Evolutionary conservation across 169 alveolate species (phyloP), one percentile per base, ranked within the genome.

Genomic region (Cryptosporidium meleagridis): DNA sequence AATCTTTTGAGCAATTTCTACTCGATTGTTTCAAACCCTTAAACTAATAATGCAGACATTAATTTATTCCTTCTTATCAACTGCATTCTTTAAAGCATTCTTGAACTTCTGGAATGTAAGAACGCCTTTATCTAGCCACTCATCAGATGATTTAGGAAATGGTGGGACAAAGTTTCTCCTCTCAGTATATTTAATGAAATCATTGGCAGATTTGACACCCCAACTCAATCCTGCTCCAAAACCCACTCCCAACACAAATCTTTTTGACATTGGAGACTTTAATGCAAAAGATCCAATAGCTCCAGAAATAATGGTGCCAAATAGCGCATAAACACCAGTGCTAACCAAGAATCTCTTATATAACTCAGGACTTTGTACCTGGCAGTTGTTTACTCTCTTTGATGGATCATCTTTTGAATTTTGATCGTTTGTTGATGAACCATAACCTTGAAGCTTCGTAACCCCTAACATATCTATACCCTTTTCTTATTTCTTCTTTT

Each of bases 181-280:
- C 35, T 80, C 75, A 33, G 75, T 23, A 39, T 80, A 80, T 33
- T 80, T 80, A 21, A 80, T 62, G 29, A 45, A 80, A 31, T 80
- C 89, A 31, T 80, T 52, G 8, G 75, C 65, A n/a, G 89, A 80
- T 80, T 80, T 80, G 37, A 80, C n/a, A 26, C 89, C 75, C 89
- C 89, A 80, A 2, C 89, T 80, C 5, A 80, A 4, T 44, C 89
- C 89, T 9, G 75, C 39, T 12, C 89, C 89, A 62, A 80, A 80
- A 6, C 89, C 89, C 53, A 80, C 53, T 61, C 89, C 89, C 23
- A 65, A 26, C 41, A 80, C 59, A 29, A 80, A 80, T 45, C 89
- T 59, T 41, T 80, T 59, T n/a, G 62, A 41, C 69, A 65, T 62
- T 12, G 89, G 75, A 1, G 75, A 62, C 45, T 80, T 80, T 37